Evolutionary conservation across 176 grass and related monocot genomes (phyloP), one percentile per base, ranked within the genome.

Genomic region (Cenchrus fungigraminus): DNA sequence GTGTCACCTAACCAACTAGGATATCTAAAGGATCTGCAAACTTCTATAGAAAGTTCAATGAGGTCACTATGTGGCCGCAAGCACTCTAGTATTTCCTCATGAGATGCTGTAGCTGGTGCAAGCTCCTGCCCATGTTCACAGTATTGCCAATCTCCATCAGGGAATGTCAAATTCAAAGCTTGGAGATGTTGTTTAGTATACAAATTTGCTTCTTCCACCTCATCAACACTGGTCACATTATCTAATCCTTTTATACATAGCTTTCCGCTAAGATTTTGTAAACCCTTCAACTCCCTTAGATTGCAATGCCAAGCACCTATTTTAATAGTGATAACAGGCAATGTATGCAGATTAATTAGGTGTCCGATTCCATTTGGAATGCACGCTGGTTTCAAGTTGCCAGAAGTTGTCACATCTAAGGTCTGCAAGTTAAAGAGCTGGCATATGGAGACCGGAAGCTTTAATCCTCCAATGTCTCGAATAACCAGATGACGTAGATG

Each of bases 321-420:
- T 10, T n/a, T 34, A 8, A 79, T 14, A 56, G 22, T 57, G 70
- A 72, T 73, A 79, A 43, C 22, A 6, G 72, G 73, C 15, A 90
- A 65, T 8, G 37, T 82, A 12, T 86, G 88, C 13, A 90, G 65
- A 47, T 83, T 79, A 62, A 76, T 54, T n/a, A 83, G 20, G 22
- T 44, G 66, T 17, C 44, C 60, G 15, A 86, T 86, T 29, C 71
- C 78, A 3, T 71, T 71, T 71, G 68, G 68, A 47, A 71, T 71
- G 68, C 68, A 71, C 47, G 68, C 68, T 46, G 68, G 68, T 47
- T 71, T 71, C 19, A 71, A 71, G 68, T 71, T 71, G 44, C 68
- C 42, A 71, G 68, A 71, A 22, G 68, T 47, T 12, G 43, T 71
- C 19, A 71, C 68, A 47, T 71, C 45, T 50, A 91, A 76, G 50